phyloP scores from a whole-genome alignment of 1,284 basidiomycete genomes.

The Irpex rosettiformis region DNA sequence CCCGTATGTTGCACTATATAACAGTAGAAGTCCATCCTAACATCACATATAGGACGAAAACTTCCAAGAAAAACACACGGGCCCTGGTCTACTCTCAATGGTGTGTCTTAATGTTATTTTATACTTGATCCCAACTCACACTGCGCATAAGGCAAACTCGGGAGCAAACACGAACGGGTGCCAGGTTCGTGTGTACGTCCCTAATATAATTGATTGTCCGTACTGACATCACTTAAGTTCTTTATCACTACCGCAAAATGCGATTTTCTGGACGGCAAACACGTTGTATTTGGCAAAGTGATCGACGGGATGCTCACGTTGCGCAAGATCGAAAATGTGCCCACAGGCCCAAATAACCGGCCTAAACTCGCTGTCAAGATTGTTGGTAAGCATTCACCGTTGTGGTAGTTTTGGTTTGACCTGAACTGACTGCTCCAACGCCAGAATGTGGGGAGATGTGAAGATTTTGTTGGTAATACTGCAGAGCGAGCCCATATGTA shows the following conservation, averaged over 20 bases:
- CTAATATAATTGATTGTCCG: neutral
- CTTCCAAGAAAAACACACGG: constrained; percentile 87
- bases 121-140: constrained; percentile 7
- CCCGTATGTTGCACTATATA: constrained; percentile 46
- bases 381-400: constrained; percentile 50
- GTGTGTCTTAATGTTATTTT: constrained; percentile 34
- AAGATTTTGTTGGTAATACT: constrained; percentile 3
- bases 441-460: constrained; percentile 60
- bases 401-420: neutral
- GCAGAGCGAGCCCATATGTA: neutral
- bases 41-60: constrained; percentile 75
- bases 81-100: constrained; percentile 85
- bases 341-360: constrained; percentile 84
- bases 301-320: constrained; percentile 85
- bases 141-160: constrained; percentile 74
- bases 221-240: constrained; percentile 54
- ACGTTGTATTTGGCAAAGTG: constrained; percentile 89
- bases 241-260: constrained; percentile 95
- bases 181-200: constrained; percentile 47
- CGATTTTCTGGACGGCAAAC: constrained; percentile 89
- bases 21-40: neutral
- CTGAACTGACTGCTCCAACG: neutral
- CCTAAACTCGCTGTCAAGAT: constrained; percentile 86
- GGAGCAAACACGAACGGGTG: constrained; percentile 92
- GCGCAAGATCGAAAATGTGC: constrained; percentile 92